Conservation (phyloP, 2,329 filamentous ascomycete genomes). For the Colletotrichum noveboracense region DNA sequence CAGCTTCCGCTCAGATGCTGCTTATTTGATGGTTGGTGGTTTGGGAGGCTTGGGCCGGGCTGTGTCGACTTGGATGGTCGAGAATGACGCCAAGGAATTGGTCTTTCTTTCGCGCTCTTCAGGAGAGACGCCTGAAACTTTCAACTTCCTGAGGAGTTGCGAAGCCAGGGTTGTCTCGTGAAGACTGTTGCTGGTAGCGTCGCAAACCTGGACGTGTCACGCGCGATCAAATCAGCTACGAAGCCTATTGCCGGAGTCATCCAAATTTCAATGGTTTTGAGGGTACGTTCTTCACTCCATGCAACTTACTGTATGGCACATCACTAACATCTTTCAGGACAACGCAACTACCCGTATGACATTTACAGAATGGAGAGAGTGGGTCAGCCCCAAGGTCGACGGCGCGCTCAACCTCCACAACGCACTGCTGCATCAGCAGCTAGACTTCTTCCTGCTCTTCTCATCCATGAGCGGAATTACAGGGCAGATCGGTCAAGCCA, state of each 20-base stretch:
- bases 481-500: constrained; percentile 28
- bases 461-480: not conserved
- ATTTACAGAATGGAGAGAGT: not conserved
- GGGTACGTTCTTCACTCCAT: not conserved
- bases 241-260: not conserved
- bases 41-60: not conserved
- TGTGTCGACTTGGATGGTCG: not conserved
- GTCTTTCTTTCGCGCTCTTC: not conserved
- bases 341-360: not conserved
- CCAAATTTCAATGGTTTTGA: not conserved
- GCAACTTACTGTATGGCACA: fast-evolving
- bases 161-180: not conserved
- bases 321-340: not conserved
- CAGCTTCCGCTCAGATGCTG: not conserved
- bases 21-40: not conserved
- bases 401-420: not conserved
- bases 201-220: not conserved
- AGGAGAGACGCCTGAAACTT: not conserved
- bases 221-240: not conserved
- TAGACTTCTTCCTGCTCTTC: not conserved
- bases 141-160: not conserved
- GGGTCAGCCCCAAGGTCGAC: not conserved
- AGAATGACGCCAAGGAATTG: not conserved
- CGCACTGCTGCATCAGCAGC: not conserved
- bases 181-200: not conserved